Base-by-base conservation (phyloP, 176 grass and related monocot genomes). In the Elymus sibiricus region DNA sequence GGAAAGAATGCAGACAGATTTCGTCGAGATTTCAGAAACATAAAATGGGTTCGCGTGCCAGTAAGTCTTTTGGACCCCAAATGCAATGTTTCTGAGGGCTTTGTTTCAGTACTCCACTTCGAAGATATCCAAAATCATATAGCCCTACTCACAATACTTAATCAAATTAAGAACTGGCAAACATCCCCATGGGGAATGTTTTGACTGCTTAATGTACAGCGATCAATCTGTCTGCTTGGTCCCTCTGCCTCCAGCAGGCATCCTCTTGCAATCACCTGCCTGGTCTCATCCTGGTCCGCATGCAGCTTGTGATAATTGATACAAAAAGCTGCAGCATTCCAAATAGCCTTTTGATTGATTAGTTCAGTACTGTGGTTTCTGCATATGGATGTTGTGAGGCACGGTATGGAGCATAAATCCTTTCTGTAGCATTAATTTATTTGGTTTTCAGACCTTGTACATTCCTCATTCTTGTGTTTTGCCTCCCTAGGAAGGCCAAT, bases 1-100 rank as follows among this genome's bases (percentile, higher is more conserved):
- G 96, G 96, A 85, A 98, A 94, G 79, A 98, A 98, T 82, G 96
- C 96, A 0, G 96, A 98, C 79, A 95, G 78, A 88, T 98, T 98
- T 95, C 93, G 93, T 59, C 92, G 96, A 70, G 96, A 94, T 92
- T 98, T 94, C 84, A 94, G 96, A 95, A 98, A 98, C 75, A 87
- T 95, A 88, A 98, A 98, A 84, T 98, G 95, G 95, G 88, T 98
- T 49, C 90, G 91, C 17, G 90, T 98, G 79, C 95, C 95, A 53
- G 95, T 98, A 98, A 39, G 93, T 95, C 87, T 86, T 86, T 69
- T 87, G 4, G 17, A 68, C 79, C 62, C 84, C 34, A 79, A 78
- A 61, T 77, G 68, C 42, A 86, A 65, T 34, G 83, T 4, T 40
- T 65, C 75, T 71, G 34, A 27, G 49, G 51, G 38, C 39, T 86